These are phyloP conservation scores for Ophiostoma sp. DNA, from an alignment of 2,329 filamentous ascomycete species.

Conservation along the genomic window DNA sequence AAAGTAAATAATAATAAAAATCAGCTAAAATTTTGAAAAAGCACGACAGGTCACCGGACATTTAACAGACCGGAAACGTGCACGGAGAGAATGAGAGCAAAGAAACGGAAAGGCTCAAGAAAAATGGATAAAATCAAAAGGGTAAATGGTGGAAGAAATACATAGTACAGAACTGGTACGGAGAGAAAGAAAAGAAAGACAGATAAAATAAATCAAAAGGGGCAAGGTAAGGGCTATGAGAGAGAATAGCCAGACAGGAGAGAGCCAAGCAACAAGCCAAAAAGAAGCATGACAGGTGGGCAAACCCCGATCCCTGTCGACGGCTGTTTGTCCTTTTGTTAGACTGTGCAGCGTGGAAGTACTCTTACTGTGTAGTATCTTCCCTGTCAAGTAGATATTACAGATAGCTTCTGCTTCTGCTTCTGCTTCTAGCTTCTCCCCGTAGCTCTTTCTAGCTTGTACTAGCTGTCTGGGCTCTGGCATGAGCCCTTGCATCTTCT, in stretches of 20 bases:
- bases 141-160: not conserved
- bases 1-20: not conserved
- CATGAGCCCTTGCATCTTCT: slow-evolving; percentile 1
- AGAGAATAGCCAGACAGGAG: not conserved
- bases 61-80: slow-evolving; percentile 6
- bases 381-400: not conserved
- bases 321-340: not conserved
- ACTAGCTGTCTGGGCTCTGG: slow-evolving; percentile 8
- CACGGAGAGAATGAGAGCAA: not conserved
- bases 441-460: not conserved
- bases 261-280: not conserved
- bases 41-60: not conserved
- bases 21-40: not conserved
- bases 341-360: not conserved
- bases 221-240: not conserved
- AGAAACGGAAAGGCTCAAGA: not conserved
- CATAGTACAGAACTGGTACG: no score
- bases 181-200: not conserved
- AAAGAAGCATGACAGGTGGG: slow-evolving; percentile 14
- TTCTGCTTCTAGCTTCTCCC: slow-evolving; percentile 9
- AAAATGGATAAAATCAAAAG: slow-evolving; percentile 4
- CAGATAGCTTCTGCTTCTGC: not conserved
- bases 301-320: slow-evolving; percentile 19
- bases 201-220: not conserved
- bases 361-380: slow-evolving; percentile 1